Evolutionary conservation across 1,284 basidiomycete species (phyloP).

Genomic region (Irpex sp.): DNA sequence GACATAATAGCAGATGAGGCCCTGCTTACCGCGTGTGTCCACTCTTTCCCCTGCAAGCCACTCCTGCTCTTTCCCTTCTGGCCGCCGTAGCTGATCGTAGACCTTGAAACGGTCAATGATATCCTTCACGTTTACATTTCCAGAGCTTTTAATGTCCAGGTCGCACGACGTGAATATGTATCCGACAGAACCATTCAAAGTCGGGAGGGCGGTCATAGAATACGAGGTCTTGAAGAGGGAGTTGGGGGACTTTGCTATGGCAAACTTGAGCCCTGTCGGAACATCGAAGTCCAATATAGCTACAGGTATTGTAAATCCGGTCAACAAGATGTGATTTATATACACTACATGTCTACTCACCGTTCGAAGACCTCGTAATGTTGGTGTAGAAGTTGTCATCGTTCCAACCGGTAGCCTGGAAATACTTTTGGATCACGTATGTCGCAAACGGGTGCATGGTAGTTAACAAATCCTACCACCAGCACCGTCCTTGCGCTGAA

Average conservation of each 20-base stretch:
- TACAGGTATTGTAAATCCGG: conserved; percentile 24
- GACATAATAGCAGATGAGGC: background rate
- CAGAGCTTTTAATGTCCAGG: conserved; percentile 65
- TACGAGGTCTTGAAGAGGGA: conserved; percentile 87
- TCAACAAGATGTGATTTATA: too few relatives aligned
- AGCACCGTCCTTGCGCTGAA: background rate
- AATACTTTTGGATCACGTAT: conserved; percentile 86
- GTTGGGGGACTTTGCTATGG: conserved; percentile 86
- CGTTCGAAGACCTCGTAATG: conserved; percentile 82
- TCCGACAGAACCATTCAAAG: conserved; percentile 84
- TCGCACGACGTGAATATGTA: conserved; percentile 90
- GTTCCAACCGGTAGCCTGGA: conserved; percentile 90
- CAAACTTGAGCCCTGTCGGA: conserved; percentile 73
- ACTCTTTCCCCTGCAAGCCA: conserved; percentile 76
- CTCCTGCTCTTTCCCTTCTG: conserved; percentile 69
- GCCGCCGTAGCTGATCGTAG: conserved; percentile 70
- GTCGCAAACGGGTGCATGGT: conserved; percentile 80
- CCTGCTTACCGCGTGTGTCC: conserved; percentile 65
- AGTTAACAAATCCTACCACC: background rate
- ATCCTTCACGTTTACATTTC: conserved; percentile 79
- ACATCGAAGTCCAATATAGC: conserved; percentile 83
- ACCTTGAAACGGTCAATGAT: conserved; percentile 84
- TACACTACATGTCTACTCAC: conserved; percentile 36
- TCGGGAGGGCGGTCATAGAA: conserved; percentile 87
- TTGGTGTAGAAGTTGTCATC: conserved; percentile 93